Conservation (phyloP, 768 basidiomycete genomes). For the Grammothele lineata region DNA sequence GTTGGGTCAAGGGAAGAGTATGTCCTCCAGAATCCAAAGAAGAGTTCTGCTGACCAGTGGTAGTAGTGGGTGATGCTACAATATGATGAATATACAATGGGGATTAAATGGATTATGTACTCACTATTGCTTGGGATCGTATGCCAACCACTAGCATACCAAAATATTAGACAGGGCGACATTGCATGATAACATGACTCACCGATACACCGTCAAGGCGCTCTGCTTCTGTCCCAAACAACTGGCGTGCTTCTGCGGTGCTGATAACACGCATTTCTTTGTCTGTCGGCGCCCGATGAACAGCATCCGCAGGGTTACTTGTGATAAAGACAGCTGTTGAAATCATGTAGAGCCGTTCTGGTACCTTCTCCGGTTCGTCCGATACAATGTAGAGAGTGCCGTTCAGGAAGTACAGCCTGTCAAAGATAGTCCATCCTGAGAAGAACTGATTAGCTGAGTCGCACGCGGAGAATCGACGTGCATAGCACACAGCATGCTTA, state of each 20-base stretch:
- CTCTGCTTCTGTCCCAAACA: constrained; percentile 73
- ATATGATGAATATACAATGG: too few species aligned
- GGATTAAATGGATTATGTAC: too few species aligned
- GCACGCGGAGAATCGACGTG: not conserved
- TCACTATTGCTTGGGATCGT: constrained; percentile 85
- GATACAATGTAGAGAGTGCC: constrained; percentile 82
- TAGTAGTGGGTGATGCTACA: constrained; percentile 86
- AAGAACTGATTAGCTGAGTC: not conserved
- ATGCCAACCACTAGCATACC: constrained; percentile 62
- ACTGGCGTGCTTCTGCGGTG: constrained; percentile 53
- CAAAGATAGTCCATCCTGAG: constrained; percentile 87
- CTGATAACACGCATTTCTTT: constrained; percentile 76
- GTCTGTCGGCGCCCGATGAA: constrained; percentile 66
- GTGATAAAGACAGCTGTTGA: constrained; percentile 62
- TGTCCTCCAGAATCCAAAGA: constrained; percentile 90
- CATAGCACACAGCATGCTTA: not conserved
- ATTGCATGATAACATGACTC: constrained; percentile 18
- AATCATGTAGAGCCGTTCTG: constrained; percentile 62
- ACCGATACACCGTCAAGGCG: constrained; percentile 77
- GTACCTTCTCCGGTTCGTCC: constrained; percentile 62
- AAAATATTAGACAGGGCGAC: constrained; percentile 4
- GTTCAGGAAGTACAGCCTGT: constrained; percentile 76
- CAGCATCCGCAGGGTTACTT: constrained; percentile 51
- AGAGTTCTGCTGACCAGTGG: constrained; percentile 89
- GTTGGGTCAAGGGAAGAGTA: constrained; percentile 76